Evolutionary conservation across 1,284 basidiomycete genomes (phyloP).

Genomic region (Fistulinella cinereoalba): DNA sequence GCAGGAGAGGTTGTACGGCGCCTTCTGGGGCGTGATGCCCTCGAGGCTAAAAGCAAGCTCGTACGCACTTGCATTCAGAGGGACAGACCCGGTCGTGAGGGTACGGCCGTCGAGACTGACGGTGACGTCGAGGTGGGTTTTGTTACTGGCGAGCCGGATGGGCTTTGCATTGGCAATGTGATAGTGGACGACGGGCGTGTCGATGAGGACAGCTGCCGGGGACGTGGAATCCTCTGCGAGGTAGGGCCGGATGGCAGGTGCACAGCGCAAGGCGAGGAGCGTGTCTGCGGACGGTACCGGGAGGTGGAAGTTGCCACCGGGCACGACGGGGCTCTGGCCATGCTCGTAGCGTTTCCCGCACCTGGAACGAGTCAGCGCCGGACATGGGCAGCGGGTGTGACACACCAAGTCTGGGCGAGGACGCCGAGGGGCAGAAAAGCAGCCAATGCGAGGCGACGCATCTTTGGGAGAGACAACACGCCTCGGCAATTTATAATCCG

Average conservation of each 20-base stretch:
- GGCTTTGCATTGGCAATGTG: slow-evolving; percentile 24
- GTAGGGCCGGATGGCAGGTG: slow-evolving; percentile 33
- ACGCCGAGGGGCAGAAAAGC: too few species aligned
- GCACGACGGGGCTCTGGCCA: slow-evolving; percentile 9
- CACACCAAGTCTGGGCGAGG: too few species aligned
- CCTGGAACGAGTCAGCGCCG: too few species aligned
- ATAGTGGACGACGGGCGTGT: slow-evolving; percentile 26
- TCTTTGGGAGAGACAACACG: too few species aligned
- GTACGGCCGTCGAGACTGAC: slow-evolving; percentile 26
- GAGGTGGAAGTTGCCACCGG: slow-evolving; percentile 30
- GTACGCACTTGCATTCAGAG: slow-evolving; percentile 28
- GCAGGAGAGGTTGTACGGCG: slow-evolving; percentile 27
- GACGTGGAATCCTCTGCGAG: slow-evolving; percentile 27
- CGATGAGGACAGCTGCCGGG: slow-evolving; percentile 25
- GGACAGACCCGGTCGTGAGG: slow-evolving; percentile 22
- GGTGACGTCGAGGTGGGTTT: slow-evolving; percentile 21
- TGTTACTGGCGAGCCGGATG: slow-evolving; percentile 14
- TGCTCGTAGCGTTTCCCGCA: slow-evolving; percentile 32
- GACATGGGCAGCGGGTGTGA: too few species aligned
- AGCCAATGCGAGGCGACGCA: too few species aligned
- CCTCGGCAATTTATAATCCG: too few species aligned
- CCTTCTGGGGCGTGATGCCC: slow-evolving; percentile 24
- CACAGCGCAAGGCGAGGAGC: slow-evolving; percentile 32
- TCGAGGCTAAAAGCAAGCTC: slow-evolving; percentile 26
- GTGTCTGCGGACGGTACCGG: slow-evolving; percentile 17